Percentiles rank a stretch among this genome's conserved stretches.
Conservation (phyloP, 306 rosid genomes). For the Vicia sativa region DNA sequence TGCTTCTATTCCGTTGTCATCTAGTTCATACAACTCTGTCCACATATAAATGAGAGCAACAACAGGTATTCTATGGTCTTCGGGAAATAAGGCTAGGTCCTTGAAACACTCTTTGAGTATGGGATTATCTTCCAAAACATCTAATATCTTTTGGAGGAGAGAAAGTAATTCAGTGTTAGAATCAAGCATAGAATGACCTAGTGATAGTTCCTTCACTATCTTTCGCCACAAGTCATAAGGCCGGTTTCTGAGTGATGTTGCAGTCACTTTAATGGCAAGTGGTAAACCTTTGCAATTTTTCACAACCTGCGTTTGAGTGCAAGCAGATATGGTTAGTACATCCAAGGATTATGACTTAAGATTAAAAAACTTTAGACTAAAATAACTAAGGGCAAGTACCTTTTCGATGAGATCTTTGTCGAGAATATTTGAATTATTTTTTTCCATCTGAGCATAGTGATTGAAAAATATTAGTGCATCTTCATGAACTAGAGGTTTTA, state of each 20-base stretch:
- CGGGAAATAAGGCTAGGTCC: constrained; percentile 74
- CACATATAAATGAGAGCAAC: constrained; percentile 60
- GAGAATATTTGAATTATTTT: constrained; percentile 26
- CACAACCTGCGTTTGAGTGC: constrained; percentile 50
- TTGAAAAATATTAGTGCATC: constrained; percentile 56
- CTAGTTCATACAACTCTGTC: constrained; percentile 50
- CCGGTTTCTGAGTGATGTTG: constrained; percentile 46
- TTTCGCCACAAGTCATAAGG: constrained; percentile 47
- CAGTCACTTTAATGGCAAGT: constrained; percentile 53
- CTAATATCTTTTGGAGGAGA: constrained; percentile 49
- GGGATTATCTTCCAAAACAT: constrained; percentile 45
- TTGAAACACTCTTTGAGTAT: constrained; percentile 62
- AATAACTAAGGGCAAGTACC: constrained; percentile 40
- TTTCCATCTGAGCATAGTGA: constrained; percentile 44
- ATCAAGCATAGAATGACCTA: constrained; percentile 50
- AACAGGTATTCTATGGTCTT: constrained; percentile 58
- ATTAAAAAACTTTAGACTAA: no score
- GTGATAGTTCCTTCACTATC: constrained; percentile 38
- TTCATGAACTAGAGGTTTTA: constrained; percentile 43
- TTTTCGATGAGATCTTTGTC: constrained; percentile 37
- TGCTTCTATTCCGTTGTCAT: constrained; percentile 43
- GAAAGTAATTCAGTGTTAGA: constrained; percentile 43
- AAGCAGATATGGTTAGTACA: no score
- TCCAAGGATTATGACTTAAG: no score
- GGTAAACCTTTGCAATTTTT: constrained; percentile 58